Conservation (phyloP, 208 protist genomes). For the Leptomonas pyrrhocoris region DNA sequence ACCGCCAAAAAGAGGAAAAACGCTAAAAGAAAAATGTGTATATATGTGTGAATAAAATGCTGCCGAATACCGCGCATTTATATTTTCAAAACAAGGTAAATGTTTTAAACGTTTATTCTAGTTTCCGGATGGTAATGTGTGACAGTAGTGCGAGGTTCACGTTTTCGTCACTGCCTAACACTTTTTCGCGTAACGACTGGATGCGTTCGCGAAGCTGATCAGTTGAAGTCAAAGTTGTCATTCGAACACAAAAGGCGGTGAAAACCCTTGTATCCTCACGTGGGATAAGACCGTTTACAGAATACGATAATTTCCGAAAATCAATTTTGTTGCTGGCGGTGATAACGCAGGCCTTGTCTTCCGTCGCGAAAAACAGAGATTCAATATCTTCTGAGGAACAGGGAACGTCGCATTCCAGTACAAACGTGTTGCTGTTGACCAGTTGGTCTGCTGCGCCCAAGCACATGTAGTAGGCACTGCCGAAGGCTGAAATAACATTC, state of each 20-base stretch:
- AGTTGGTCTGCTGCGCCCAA: slow-evolving; percentile 15
- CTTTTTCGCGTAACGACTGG: slow-evolving; percentile 11
- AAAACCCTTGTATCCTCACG: background rate
- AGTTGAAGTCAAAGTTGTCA: background rate
- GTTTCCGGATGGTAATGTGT: slow-evolving; percentile 1
- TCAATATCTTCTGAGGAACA: slow-evolving; percentile 24
- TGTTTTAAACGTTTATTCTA: slow-evolving; percentile 7
- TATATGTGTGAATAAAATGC: background rate
- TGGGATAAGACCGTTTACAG: background rate
- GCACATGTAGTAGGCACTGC: slow-evolving; percentile 40
- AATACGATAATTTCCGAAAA: slow-evolving; percentile 21
- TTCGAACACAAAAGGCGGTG: slow-evolving; percentile 25
- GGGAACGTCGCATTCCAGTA: slow-evolving; percentile 11
- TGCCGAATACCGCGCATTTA: too few species aligned
- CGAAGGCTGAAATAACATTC: slow-evolving; percentile 67
- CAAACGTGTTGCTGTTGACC: slow-evolving; percentile 20
- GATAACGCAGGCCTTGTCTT: background rate
- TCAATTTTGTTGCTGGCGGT: slow-evolving; percentile 12
- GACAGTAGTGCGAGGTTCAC: slow-evolving; percentile 9
- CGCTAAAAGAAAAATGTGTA: background rate
- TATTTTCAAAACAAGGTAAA: too few species aligned
- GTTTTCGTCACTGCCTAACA: background rate
- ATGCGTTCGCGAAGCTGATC: slow-evolving; percentile 9
- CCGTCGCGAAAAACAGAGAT: slow-evolving; percentile 24
- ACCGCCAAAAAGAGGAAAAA: background rate